phyloP scores from a whole-genome alignment of 1,284 basidiomycete species.

The Pascua guehoae region DNA sequence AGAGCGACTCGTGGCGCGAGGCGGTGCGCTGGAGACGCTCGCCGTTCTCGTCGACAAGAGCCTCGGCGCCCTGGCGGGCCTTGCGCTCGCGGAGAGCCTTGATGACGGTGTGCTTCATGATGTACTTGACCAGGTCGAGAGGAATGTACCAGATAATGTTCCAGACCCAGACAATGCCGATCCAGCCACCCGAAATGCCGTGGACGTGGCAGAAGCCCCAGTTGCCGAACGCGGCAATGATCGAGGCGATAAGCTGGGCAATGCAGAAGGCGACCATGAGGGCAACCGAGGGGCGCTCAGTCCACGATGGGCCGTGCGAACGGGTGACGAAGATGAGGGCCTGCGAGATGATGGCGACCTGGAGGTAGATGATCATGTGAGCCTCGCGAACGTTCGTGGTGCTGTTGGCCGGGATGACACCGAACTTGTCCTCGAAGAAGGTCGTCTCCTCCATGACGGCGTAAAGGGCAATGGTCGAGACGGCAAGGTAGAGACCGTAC shows the following conservation, averaged over 20 bases:
- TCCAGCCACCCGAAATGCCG: conserved; percentile 83
- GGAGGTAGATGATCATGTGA: conserved; percentile 66
- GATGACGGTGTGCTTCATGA: conserved; percentile 89
- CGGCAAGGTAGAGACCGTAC: conserved; percentile 87
- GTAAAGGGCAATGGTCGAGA: conserved; percentile 80
- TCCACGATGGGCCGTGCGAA: conserved; percentile 95
- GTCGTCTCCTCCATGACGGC: conserved; percentile 78
- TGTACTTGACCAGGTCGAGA: conserved; percentile 93
- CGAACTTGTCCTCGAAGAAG: conserved; percentile 87
- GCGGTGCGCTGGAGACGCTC: conserved; percentile 79
- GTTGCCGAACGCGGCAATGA: conserved; percentile 88
- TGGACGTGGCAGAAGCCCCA: conserved; percentile 84
- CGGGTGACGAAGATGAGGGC: conserved; percentile 96
- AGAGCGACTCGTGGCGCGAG: conserved; percentile 89
- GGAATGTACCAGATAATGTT: conserved; percentile 94
- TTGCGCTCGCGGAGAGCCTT: conserved; percentile 71
- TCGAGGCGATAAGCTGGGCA: conserved; percentile 88
- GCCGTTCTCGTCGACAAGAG: conserved; percentile 56
- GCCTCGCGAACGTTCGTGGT: conserved; percentile 52
- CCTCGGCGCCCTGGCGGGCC: conserved; percentile 53
- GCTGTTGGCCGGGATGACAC: conserved; percentile 55
- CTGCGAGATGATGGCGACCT: conserved; percentile 96
- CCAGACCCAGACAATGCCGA: conserved; percentile 96
- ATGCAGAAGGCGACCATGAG: conserved; percentile 85
- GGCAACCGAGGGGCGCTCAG: conserved; percentile 89